Evolutionary conservation across 2,329 filamentous ascomycete genomes (phyloP).

Genomic region (Fusarium kyushuense): DNA sequence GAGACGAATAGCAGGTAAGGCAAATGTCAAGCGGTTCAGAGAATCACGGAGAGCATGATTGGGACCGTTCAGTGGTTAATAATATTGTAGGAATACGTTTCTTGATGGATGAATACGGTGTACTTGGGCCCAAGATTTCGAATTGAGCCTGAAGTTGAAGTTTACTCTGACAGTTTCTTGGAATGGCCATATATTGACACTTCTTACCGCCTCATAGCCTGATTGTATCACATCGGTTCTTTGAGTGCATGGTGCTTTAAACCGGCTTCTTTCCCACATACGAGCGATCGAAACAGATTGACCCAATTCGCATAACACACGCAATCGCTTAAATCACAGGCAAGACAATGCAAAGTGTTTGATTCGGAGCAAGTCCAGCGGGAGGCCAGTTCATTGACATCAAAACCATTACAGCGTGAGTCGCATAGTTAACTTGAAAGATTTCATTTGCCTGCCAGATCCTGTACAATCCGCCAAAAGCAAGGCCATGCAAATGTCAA

Average conservation of each 20-base stretch:
- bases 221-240: not conserved
- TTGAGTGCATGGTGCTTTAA: not conserved
- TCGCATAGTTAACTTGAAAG: constrained; percentile 56
- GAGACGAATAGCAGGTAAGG: not conserved
- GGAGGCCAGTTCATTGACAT: constrained; percentile 45
- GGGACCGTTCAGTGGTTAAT: not conserved
- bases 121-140: not conserved
- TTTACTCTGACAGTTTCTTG: not conserved
- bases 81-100: not conserved
- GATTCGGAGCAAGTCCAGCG: constrained; percentile 32
- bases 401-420: constrained; percentile 40
- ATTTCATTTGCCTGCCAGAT: constrained; percentile 66
- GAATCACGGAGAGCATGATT: not conserved
- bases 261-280: not conserved
- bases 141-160: constrained; percentile 13
- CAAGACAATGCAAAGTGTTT: not conserved
- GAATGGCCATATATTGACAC: too few species aligned
- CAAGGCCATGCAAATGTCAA: constrained; percentile 66
- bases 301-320: not conserved
- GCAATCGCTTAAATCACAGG: constrained; percentile 7
- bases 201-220: not conserved
- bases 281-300: too few species aligned
- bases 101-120: not conserved
- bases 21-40: not conserved
- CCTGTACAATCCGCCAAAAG: constrained; percentile 63